These are phyloP conservation scores for Melanomma pulvis-pyrius DNA, from an alignment of 495 filamentous ascomycete species.

Conservation along the genomic window DNA sequence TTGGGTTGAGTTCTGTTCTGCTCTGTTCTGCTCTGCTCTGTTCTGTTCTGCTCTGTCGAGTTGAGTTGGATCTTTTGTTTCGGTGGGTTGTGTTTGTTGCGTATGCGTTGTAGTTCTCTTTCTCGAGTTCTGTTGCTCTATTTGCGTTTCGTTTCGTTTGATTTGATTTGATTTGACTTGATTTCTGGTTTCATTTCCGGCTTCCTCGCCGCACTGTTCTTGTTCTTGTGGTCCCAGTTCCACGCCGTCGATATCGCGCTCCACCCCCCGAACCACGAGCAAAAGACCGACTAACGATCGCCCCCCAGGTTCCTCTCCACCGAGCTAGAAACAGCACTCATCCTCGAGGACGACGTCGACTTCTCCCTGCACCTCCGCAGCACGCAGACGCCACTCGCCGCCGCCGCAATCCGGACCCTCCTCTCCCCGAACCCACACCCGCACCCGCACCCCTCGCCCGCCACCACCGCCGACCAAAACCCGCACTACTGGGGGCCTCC, in stretches of 20 bases:
- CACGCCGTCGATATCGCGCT: background rate
- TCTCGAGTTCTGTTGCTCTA: too few relatives aligned
- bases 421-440: background rate
- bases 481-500: constrained; percentile 42
- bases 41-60: too few relatives aligned
- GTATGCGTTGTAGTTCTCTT: too few relatives aligned
- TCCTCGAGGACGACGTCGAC: constrained; percentile 53
- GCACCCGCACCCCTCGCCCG: background rate
- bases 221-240: background rate
- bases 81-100: too few relatives aligned
- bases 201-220: background rate
- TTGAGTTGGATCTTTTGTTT: too few relatives aligned
- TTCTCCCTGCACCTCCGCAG: constrained; percentile 46
- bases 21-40: too few relatives aligned
- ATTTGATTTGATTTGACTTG: too few relatives aligned
- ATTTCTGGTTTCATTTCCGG: too few relatives aligned
- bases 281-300: too few relatives aligned
- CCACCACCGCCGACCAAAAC: background rate
- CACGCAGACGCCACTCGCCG: constrained; percentile 38
- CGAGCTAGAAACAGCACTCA: constrained; percentile 47
- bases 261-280: background rate
- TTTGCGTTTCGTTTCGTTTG: too few relatives aligned
- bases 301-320: constrained; percentile 43
- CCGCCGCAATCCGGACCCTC: constrained; percentile 35
- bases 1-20: too few relatives aligned